Conservation (phyloP, 179 eudicot genomes). For the Beta macrorhiza region DNA sequence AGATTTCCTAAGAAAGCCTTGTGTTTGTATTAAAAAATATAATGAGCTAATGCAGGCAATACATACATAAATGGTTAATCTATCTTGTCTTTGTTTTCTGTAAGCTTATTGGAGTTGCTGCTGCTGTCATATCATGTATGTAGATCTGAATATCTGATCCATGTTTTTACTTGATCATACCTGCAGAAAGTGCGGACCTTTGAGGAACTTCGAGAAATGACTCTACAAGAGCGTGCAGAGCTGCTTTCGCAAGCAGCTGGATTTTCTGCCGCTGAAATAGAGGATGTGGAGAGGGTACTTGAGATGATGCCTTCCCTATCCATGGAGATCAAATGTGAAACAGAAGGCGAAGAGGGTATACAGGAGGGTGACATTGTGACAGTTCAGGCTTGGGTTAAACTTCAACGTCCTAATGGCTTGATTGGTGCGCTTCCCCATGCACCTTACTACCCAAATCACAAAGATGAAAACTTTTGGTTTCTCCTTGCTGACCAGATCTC, state of each 20-base stretch:
- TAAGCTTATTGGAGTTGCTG: not conserved
- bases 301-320: slow-evolving; percentile 70
- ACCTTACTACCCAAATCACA: slow-evolving; percentile 76
- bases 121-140: not conserved
- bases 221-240: slow-evolving; percentile 54
- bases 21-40: not conserved
- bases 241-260: slow-evolving; percentile 63
- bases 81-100: not conserved
- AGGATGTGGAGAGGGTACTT: slow-evolving; percentile 67
- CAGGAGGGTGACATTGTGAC: slow-evolving; percentile 85
- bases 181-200: slow-evolving; percentile 69
- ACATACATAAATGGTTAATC: not conserved
- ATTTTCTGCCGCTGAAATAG: slow-evolving; percentile 55
- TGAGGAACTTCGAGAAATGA: slow-evolving; percentile 71
- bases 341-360: slow-evolving; percentile 84
- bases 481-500: slow-evolving; percentile 66
- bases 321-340: slow-evolving; percentile 72
- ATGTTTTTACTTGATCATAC: slow-evolving; percentile 14
- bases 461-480: slow-evolving; percentile 80
- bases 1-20: not conserved
- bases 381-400: slow-evolving; percentile 71
- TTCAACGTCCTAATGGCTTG: slow-evolving; percentile 63
- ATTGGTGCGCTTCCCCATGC: slow-evolving; percentile 80
- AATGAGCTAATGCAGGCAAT: not conserved
- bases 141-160: slow-evolving; percentile 2